Conservation (phyloP, 768 basidiomycete genomes). For the Suillus spraguei region DNA sequence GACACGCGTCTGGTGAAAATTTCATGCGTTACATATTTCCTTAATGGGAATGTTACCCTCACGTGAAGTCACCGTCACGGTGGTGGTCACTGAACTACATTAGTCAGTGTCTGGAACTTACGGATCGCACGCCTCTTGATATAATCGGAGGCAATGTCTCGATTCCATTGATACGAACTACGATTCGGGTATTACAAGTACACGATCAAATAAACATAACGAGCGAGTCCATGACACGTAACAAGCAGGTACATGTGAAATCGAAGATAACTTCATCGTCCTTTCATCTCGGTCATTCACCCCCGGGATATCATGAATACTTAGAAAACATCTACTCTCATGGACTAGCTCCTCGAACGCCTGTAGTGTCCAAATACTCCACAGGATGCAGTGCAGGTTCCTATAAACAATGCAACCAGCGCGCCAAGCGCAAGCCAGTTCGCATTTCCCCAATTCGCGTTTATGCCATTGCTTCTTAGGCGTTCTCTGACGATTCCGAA, state of each 20-base stretch:
- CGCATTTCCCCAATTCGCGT: conserved; percentile 73
- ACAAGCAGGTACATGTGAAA: neutral
- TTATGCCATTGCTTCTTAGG: conserved; percentile 48
- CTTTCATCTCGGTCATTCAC: neutral
- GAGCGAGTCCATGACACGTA: neutral
- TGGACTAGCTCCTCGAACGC: conserved; percentile 23
- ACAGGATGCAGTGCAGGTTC: conserved; percentile 65
- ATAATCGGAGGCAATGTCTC: neutral
- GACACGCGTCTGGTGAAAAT: no score
- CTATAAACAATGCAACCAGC: conserved; percentile 63
- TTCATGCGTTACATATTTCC: no score
- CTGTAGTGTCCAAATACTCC: conserved; percentile 72
- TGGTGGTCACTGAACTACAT: no score
- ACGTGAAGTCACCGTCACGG: no score
- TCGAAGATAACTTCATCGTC: neutral
- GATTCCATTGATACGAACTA: neutral
- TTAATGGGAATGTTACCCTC: no score
- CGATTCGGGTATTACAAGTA: neutral
- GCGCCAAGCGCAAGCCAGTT: conserved; percentile 84
- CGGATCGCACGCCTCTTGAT: no score
- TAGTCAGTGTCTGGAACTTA: no score
- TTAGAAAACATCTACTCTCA: neutral
- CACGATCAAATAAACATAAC: neutral
- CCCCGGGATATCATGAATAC: neutral
- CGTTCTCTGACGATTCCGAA: conserved; percentile 70